Percentiles rank a stretch among this genome's conserved stretches.
phyloP scores from a whole-genome alignment of 73 alveolate genomes.

The Stentor coeruleus region DNA sequence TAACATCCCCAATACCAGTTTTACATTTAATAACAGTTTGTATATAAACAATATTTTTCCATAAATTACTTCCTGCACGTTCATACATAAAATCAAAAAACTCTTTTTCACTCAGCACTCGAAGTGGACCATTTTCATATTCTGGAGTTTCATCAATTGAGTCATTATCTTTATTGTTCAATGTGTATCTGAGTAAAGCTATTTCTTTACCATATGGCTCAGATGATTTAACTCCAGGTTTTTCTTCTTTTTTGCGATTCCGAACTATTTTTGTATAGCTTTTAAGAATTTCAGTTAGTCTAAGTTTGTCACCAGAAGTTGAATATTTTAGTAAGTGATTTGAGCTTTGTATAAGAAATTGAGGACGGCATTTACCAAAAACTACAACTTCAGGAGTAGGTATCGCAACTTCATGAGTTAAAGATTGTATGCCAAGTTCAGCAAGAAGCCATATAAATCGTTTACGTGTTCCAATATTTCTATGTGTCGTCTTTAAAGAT shows the following conservation, averaged over 20 bases:
- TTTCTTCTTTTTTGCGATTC: background rate
- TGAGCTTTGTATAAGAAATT: background rate
- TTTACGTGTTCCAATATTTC: background rate
- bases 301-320: background rate
- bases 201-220: background rate
- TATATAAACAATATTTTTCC: background rate
- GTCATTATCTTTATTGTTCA: background rate
- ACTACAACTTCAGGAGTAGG: background rate
- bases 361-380: background rate
- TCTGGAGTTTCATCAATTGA: background rate
- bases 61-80: background rate
- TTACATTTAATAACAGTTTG: constrained; percentile 4
- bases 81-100: background rate
- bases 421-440: background rate
- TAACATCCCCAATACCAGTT: background rate
- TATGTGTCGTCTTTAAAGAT: background rate
- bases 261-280: background rate
- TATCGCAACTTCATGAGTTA: background rate
- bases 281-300: background rate
- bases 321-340: background rate
- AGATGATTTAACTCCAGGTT: background rate
- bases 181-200: background rate
- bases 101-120: background rate
- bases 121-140: background rate
- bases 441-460: background rate